Evolutionary conservation across 768 basidiomycete species (phyloP), one percentile per base, ranked within the genome.

Genomic region (Tephrocybe sp.): DNA sequence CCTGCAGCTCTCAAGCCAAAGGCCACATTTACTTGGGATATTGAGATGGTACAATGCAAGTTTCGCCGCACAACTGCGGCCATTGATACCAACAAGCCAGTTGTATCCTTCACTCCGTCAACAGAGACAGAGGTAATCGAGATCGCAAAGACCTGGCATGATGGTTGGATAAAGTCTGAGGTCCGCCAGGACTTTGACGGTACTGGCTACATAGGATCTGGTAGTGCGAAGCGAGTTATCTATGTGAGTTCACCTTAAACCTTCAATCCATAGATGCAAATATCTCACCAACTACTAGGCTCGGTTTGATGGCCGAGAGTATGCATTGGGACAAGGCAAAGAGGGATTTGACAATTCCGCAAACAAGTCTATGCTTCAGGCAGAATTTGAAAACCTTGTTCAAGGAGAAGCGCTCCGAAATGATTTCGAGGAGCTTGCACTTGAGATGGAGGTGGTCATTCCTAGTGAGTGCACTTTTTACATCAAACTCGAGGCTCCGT

Each of bases 301-400:
- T 5, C 28, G 28, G 6, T 30, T 5, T 30, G 11, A 30, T 5
- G 28, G 28, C 5, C 28, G 11, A 30, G 59, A 63, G 23, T 59
- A 63, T 46, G 59, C 53, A 21, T 23, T 63, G 4, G 54, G 33
- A 0, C 58, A 60, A 47, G 8, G 12, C 4, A 48, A 55, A 24
- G 34, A 12, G 0, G 25, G 33, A 5, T 40, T 38, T 17, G 21
- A 26, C 25, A 20, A 15, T n/a, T 12, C 34, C 5, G 45, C 46
- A 25, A 48, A 48, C 44, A 14, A 9, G 5, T 2, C n/a, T 3
- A 49, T 55, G 32, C 54, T 62, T 2, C 6, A 6, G 4, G 56
- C 39, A 18, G 58, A 62, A 41, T 49, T 48, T 53, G 50, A 48
- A 7, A 60, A 60, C 36, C 44, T 62, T 20, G 11, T 47, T 10